Conservation (phyloP, 2,329 filamentous ascomycete species). For the Sporothrix schenckii region DNA sequence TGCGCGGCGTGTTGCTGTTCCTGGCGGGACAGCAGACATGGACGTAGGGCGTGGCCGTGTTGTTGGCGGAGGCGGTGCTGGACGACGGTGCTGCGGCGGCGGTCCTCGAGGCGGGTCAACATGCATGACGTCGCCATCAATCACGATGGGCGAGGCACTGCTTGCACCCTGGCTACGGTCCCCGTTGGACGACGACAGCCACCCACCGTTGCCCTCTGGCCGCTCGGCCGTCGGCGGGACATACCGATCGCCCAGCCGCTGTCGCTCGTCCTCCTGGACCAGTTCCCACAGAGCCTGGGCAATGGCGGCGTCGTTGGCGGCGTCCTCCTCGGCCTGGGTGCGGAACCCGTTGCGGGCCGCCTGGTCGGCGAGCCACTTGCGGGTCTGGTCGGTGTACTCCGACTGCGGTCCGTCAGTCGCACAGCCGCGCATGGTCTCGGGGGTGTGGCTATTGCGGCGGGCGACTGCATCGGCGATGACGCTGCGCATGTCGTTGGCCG, state of each 20-base stretch:
- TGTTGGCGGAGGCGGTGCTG: conserved; percentile 17
- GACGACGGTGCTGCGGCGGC: conserved; percentile 10
- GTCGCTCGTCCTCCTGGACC: conserved; percentile 74
- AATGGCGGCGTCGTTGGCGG: conserved; percentile 85
- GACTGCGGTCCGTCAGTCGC: conserved; percentile 59
- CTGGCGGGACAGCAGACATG: neutral
- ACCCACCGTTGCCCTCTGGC: conserved; percentile 52
- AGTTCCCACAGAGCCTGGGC: conserved; percentile 83
- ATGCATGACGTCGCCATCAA: conserved; percentile 30
- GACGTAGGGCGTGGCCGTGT: neutral
- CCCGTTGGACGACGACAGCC: conserved; percentile 34
- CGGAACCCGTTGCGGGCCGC: conserved; percentile 70
- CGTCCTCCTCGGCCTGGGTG: conserved; percentile 83
- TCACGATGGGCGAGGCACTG: conserved; percentile 17
- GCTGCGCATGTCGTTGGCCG: conserved; percentile 65
- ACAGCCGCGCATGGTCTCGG: conserved; percentile 69
- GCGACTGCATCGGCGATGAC: conserved; percentile 73
- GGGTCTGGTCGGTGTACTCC: conserved; percentile 33
- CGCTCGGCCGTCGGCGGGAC: conserved; percentile 54
- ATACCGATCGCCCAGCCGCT: conserved; percentile 59
- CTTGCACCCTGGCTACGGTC: neutral
- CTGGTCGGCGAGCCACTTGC: conserved; percentile 33
- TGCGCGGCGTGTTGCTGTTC: neutral
- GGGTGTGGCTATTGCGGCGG: conserved; percentile 55
- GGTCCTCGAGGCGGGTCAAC: conserved; percentile 1